These are phyloP conservation scores for Dittrichia graveolens DNA, from an alignment of 129 eudicot genomes.

Conservation along the genomic window DNA sequence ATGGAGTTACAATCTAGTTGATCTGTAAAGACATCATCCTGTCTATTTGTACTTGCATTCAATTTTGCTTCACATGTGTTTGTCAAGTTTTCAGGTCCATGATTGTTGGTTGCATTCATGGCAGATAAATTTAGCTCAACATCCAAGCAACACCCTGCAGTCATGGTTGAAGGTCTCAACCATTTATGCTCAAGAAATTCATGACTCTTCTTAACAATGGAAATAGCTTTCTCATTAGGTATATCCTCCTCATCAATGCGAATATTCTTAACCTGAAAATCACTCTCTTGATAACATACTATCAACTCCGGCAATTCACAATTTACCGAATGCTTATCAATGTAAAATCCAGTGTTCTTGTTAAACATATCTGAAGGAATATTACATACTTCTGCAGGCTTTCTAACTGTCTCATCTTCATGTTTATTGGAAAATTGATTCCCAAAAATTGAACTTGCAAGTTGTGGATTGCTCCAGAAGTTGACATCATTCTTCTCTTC, in stretches of 20 bases:
- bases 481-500: slow-evolving; percentile 30
- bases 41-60: background rate
- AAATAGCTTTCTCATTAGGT: slow-evolving; percentile 38
- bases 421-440: slow-evolving; percentile 29
- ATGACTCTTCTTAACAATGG: slow-evolving; percentile 26
- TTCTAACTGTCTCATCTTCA: slow-evolving; percentile 28
- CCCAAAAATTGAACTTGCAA: slow-evolving; percentile 31
- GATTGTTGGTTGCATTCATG: slow-evolving; percentile 13
- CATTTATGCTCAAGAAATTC: slow-evolving; percentile 35
- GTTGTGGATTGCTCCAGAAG: slow-evolving; percentile 37
- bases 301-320: slow-evolving; percentile 62
- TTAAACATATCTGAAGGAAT: slow-evolving; percentile 30
- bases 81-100: slow-evolving; percentile 14
- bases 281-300: slow-evolving; percentile 68
- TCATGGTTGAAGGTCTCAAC: slow-evolving; percentile 35
- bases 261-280: slow-evolving; percentile 55
- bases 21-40: background rate
- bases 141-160: slow-evolving; percentile 14
- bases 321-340: slow-evolving; percentile 54
- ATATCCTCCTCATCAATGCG: slow-evolving; percentile 55
- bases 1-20: background rate
- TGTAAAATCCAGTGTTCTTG: slow-evolving; percentile 33
- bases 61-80: slow-evolving; percentile 29
- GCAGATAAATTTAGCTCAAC: slow-evolving; percentile 7
- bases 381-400: slow-evolving; percentile 20